Conservation (phyloP, 495 filamentous ascomycete genomes). For the Neurospora discreta region DNA sequence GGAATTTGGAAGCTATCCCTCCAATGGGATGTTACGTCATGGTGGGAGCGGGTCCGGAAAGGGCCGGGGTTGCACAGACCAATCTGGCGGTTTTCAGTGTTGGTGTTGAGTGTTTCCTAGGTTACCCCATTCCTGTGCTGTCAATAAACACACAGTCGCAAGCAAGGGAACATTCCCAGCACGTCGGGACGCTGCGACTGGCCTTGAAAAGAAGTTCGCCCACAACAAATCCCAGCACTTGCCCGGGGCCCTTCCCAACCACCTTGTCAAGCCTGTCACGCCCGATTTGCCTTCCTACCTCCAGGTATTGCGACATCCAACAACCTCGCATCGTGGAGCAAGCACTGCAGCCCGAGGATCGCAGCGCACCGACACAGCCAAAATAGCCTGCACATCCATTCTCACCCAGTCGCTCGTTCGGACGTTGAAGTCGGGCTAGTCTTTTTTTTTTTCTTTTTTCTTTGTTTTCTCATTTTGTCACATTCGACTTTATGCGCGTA, state of each 20-base stretch:
- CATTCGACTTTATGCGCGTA: not conserved
- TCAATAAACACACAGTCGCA: not conserved
- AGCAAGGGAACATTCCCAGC: not conserved
- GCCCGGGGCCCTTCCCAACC: not conserved
- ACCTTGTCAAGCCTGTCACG: not conserved
- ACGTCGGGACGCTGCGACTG: not conserved
- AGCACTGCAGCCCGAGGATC: not conserved
- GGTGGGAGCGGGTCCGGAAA: not conserved
- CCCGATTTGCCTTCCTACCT: not conserved
- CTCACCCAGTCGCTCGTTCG: not conserved
- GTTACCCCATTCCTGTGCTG: not conserved
- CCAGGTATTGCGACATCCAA: not conserved
- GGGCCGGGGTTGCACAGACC: not conserved
- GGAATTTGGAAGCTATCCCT: not conserved
- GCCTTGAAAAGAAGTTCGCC: not conserved
- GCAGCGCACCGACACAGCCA: not conserved
- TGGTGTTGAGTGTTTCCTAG: not conserved
- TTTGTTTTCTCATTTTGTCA: not conserved
- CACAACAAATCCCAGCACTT: not conserved
- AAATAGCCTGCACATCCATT: not conserved
- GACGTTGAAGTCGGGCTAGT: not conserved
- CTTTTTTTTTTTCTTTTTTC: no score
- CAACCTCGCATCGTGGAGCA: not conserved
- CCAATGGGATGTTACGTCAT: not conserved
- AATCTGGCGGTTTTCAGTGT: not conserved